These are phyloP conservation scores for Mycena olivaceomarginata DNA, from an alignment of 768 basidiomycete genomes.

Conservation along the genomic window DNA sequence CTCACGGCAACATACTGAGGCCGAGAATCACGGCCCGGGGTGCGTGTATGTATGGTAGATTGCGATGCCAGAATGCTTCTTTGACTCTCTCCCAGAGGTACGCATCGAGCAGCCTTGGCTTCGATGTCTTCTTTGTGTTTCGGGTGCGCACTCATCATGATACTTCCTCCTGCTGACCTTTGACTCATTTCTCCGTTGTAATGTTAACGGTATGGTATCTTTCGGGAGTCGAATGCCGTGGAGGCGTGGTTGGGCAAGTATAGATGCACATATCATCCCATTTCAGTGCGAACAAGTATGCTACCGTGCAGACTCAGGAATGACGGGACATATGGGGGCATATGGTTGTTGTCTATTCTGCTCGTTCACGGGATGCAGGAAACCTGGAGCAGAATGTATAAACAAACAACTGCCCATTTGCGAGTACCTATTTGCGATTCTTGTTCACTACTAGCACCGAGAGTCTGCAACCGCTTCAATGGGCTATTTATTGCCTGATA, in stretches of 20 bases:
- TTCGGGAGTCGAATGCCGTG: background rate
- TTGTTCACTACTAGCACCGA: background rate
- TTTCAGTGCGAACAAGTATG: background rate
- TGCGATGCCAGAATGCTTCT: background rate
- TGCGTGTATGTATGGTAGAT: background rate
- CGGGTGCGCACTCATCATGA: background rate
- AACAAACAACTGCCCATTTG: background rate
- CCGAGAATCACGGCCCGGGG: background rate
- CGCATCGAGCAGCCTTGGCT: background rate
- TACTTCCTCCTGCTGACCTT: too few species aligned
- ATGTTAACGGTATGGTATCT: background rate
- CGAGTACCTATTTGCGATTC: background rate
- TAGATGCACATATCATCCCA: background rate
- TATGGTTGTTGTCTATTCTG: background rate
- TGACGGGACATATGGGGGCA: background rate
- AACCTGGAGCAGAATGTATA: background rate
- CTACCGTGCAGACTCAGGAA: background rate
- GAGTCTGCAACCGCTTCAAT: background rate
- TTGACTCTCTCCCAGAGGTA: background rate
- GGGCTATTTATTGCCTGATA: background rate
- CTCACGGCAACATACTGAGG: background rate
- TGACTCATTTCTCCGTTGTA: background rate
- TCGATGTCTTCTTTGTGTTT: background rate
- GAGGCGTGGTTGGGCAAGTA: background rate
- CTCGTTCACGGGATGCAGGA: background rate